Conservation (phyloP, 257 asterid species). For the Gentiana straminea region DNA sequence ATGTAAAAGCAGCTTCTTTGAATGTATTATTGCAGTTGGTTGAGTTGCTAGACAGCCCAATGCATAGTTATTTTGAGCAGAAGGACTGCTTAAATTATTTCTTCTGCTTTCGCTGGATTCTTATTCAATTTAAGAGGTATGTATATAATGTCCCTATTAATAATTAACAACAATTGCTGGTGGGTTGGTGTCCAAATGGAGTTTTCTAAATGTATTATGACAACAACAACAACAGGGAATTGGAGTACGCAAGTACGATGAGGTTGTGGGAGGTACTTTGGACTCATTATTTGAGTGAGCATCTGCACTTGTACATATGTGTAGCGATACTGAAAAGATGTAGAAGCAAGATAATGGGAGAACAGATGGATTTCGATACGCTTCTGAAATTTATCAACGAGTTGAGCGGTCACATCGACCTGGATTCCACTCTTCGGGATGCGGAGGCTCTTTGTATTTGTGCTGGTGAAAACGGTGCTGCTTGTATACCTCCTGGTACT, state of each 20-base stretch:
- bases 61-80: conserved; percentile 80
- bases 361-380: conserved; percentile 91
- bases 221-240: conserved; percentile 44
- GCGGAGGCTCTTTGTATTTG: conserved; percentile 87
- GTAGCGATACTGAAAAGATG: conserved; percentile 76
- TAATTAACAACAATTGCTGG: too few species aligned
- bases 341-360: conserved; percentile 72
- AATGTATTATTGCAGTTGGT: conserved; percentile 68
- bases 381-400: conserved; percentile 89
- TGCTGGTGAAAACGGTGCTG: conserved; percentile 94
- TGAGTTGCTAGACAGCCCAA: conserved; percentile 74
- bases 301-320: conserved; percentile 77
- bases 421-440: conserved; percentile 71
- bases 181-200: too few species aligned
- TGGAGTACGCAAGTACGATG: conserved; percentile 75
- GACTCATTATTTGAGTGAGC: conserved; percentile 86
- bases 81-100: conserved; percentile 88
- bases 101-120: conserved; percentile 98
- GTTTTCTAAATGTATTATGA: too few species aligned
- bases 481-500: conserved; percentile 90
- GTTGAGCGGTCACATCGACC: conserved; percentile 76
- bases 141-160: conserved; percentile 7
- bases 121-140: conserved; percentile 95
- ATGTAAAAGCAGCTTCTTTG: not conserved
- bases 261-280: conserved; percentile 87